Base-by-base conservation (phyloP, 2,329 filamentous ascomycete species). In the Sclerotinia subarctica region DNA sequence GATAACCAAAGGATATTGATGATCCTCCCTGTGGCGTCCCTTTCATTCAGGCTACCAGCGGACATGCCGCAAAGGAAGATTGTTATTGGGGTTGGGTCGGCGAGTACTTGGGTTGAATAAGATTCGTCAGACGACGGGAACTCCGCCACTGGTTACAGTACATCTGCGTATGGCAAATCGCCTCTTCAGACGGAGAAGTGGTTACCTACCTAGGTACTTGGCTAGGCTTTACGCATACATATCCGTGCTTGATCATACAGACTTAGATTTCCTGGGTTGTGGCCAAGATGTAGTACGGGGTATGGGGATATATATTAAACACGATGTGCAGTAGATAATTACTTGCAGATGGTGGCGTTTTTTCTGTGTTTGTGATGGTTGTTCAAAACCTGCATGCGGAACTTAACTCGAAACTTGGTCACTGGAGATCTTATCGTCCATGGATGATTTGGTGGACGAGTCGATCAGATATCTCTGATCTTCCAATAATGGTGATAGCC, bases 261-360 rank as follows among this genome's bases (percentile, higher is more conserved):
- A n/a, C n/a, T n/a, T n/a, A n/a, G n/a, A n/a, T n/a, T n/a, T n/a
- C n/a, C n/a, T n/a, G n/a, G n/a, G n/a, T n/a, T n/a, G n/a, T n/a
- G n/a, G n/a, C n/a, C n/a, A n/a, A n/a, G n/a, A n/a, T n/a, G n/a
- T n/a, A n/a, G n/a, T n/a, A n/a, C n/a, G n/a, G n/a, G n/a, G n/a
- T n/a, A n/a, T n/a, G n/a, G n/a, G n/a, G n/a, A n/a, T n/a, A n/a
- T n/a, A n/a, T n/a, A n/a, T n/a, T n/a, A n/a, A n/a, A n/a, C n/a
- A n/a, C n/a, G n/a, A n/a, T n/a, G n/a, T 62, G 3, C 5, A 7
- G 47, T 35, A 24, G n/a, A 17, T 60, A 26, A 60, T 29, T 62
- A 46, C 44, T 11, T 62, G 58, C 29, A 35, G 58, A 62, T 62
- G 58, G 58, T 62, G 58, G 58, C 44, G 58, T 62, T 24, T 24